Evolutionary conservation across 306 rosid species (phyloP).

Genomic region (barrel medic (Medicago truncatula)): DNA sequence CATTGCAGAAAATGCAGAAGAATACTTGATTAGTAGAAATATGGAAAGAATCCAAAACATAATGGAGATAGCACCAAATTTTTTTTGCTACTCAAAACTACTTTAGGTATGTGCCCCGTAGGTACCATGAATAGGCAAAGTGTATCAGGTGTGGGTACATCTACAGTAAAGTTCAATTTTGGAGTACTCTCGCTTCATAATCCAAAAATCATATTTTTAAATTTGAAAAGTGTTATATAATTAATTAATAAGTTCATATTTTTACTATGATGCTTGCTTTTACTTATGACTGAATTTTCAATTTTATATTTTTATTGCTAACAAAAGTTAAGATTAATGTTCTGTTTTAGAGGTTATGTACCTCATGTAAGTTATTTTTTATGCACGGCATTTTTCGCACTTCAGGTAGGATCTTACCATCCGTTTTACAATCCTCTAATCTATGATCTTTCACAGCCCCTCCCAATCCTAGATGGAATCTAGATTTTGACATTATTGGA

Average conservation of each 20-base stretch:
- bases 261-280: not conserved
- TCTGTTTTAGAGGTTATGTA: not conserved
- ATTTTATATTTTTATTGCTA: not conserved
- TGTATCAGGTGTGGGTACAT: not conserved
- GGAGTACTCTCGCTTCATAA: not conserved
- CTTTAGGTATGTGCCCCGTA: not conserved
- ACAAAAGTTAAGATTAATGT: not conserved
- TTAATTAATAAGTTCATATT: not conserved
- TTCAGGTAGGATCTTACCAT: not conserved
- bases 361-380: no score
- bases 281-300: not conserved
- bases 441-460: not conserved
- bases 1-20: not conserved
- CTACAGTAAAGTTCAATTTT: not conserved
- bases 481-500: conserved; percentile 1
- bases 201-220: conserved; percentile 5
- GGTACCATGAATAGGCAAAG: not conserved
- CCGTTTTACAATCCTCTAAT: not conserved
- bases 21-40: not conserved
- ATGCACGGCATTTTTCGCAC: not conserved
- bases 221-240: not conserved
- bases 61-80: not conserved
- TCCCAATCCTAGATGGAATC: conserved; percentile 12
- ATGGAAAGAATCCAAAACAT: not conserved
- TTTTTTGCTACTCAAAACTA: not conserved